A percentile compares a stretch with the other conserved stretches of the same genome.
Conservation (phyloP, 805 yeast genomes). For the Sugiyamaella smithiae region DNA sequence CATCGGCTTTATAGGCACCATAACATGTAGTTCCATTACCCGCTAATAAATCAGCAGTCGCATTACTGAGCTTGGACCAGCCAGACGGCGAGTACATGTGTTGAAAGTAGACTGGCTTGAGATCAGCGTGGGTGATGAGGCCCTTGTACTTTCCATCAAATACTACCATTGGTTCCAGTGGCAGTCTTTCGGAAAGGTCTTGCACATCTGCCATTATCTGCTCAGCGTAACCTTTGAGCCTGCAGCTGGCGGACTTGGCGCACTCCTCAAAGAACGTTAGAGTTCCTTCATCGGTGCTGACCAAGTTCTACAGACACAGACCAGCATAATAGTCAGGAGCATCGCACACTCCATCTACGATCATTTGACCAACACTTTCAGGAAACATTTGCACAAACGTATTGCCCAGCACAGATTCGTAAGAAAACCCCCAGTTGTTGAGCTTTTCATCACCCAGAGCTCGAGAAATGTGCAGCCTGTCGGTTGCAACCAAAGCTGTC, state of each 20-base stretch:
- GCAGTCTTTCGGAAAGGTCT: conserved; percentile 11
- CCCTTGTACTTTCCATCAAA: conserved; percentile 3
- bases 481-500: conserved; percentile 26
- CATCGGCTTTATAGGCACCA: not conserved
- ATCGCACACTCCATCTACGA: conserved; percentile 27
- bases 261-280: conserved; percentile 18
- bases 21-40: conserved; percentile 19
- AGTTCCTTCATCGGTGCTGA: conserved; percentile 20
- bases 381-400: conserved; percentile 28
- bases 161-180: conserved; percentile 13
- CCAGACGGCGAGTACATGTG: conserved; percentile 18
- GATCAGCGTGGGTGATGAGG: conserved; percentile 14
- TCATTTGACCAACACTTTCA: conserved; percentile 18
- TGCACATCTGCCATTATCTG: conserved; percentile 11
- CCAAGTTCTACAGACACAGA: conserved; percentile 18
- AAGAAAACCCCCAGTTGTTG: conserved; percentile 30
- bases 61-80: conserved; percentile 20
- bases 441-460: conserved; percentile 27
- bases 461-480: conserved; percentile 24
- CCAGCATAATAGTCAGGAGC: conserved; percentile 23
- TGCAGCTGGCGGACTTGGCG: conserved; percentile 6
- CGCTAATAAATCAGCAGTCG: conserved; percentile 7
- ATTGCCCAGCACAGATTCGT: conserved; percentile 26
- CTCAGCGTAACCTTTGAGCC: conserved; percentile 7
- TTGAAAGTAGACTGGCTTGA: conserved; percentile 13